Evolutionary conservation across 2,329 filamentous ascomycete species (phyloP), one percentile per base, ranked within the genome.

Genomic region (Neofusicoccum kwambonambiense): DNA sequence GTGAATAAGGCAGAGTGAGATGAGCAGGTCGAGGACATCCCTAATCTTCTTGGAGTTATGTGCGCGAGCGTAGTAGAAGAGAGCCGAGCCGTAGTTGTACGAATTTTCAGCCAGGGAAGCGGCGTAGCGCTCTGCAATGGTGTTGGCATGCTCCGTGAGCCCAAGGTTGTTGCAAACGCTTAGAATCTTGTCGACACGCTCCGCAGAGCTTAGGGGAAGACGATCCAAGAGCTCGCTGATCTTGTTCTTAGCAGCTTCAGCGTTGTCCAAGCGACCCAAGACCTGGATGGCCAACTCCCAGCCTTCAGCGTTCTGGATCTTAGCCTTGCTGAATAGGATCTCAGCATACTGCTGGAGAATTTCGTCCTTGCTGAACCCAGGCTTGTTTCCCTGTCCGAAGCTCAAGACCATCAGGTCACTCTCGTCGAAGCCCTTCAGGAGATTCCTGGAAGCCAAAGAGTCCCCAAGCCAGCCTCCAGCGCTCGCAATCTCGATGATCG

Each of bases 221-320:
- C 89, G 82, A 64, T 89, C 86, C 49, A 97, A 82, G 67, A 97
- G 80, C 66, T 90, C 86, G 45, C 88, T 85, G 11, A 97, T 90
- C 66, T 89, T 89, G 68, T 89, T 86, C 72, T 91, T 89, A 7
- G 91, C 91, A 57, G 86, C 85, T 56, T 87, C 82, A 0, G 85
- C 82, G 66, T 93, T 88, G 72, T 96, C 90, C 74, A 98, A 85
- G 62, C 94, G 87, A 9, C 90, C 91, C 51, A 97, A 82, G 11
- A 97, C 86, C 66, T 92, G 87, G 49, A 97, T 88, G 0, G 93
- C 90, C 73, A 97, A 80, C 78, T 97, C 92, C 94, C 94, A 98
- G 22, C 64, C 64, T 17, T 65, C 64, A 8, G 57, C 71, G 17
- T 66, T 57, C 13, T 54, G 17, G 6, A 71, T 70, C 19, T 68